A percentile compares a stretch with the other conserved stretches of the same genome.
phyloP scores from a whole-genome alignment of 257 asterid species.

The Solanum ossicruentum region DNA sequence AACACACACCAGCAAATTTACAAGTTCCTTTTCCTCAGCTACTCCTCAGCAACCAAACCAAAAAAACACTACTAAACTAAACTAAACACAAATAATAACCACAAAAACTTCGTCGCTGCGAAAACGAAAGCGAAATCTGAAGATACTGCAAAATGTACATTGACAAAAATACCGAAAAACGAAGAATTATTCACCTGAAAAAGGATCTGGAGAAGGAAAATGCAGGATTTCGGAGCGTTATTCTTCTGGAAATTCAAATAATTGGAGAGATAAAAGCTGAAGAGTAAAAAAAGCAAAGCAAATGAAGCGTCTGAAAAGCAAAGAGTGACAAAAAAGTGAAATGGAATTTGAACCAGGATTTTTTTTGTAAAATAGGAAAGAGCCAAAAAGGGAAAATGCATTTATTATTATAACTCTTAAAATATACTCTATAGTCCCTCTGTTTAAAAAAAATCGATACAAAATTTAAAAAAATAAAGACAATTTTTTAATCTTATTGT shows the following conservation, averaged over 20 bases:
- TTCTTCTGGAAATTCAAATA: neutral
- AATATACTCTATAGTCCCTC: too few species aligned
- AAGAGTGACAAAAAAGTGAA: neutral
- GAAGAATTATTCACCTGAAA: neutral
- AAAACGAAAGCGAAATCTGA: neutral
- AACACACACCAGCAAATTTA: neutral
- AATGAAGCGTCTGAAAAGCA: neutral
- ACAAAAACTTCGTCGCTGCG: neutral
- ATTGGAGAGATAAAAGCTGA: neutral
- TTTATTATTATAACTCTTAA: too few species aligned
- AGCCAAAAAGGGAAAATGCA: too few species aligned
- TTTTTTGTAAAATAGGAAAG: neutral
- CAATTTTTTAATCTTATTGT: too few species aligned
- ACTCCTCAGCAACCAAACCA: neutral
- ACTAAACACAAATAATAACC: neutral
- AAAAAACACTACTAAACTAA: neutral
- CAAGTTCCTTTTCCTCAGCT: neutral
- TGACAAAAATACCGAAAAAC: neutral
- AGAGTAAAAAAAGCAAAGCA: neutral
- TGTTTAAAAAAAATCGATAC: too few species aligned
- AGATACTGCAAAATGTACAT: neutral
- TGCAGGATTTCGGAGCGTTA: neutral
- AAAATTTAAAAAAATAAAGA: too few species aligned
- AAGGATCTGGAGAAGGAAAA: neutral
- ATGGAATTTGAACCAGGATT: neutral